Evolutionary conservation across 306 rosid genomes (phyloP), one percentile per base, ranked within the genome.

Genomic region (Cucumis hystrix): DNA sequence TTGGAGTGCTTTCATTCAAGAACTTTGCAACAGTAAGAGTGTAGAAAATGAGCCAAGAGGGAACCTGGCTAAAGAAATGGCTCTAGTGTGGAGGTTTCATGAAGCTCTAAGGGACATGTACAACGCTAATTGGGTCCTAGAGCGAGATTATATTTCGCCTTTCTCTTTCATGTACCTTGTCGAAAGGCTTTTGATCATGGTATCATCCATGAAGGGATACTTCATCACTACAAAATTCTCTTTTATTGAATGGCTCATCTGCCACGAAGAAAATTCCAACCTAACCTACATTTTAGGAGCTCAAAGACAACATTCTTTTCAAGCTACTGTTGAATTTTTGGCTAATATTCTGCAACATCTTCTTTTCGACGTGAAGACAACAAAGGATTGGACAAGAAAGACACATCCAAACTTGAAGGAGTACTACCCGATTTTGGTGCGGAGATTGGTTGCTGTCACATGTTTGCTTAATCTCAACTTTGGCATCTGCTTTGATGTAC

Each of bases 121-220:
- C 49, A 35, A 2, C 5, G 87, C 64, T 13, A 77, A 91, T 25
- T 84, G 88, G 91, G 59, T 0, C 37, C 5, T 0, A 17, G 82
- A 47, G 23, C 0, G 6, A 4, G 94, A 91, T 72, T 87, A 85
- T 70, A 82, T 93, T 15, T 76, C 92, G 57, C 96, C 98, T 1
- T 69, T 69, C 65, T 89, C 89, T 84, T 90, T 91, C 76, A 61
- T 93, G 70, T 88, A 91, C 79, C 95, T 91, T 30, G 74, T 89
- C 17, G 98, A 93, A 76, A 93, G 87, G 69, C 84, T 93, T 66
- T 56, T 93, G 65, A 75, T 87, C 6, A 77, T 76, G 61, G 81
- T 85, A 55, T 82, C 82, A 11, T 66, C 69, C 68, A 17, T 47
- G 52, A 78, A 33, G 4, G 89, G 90, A 20, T 71, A 62, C 71